Base-by-base conservation (phyloP, 441 rosid genomes). In the Theobroma grandiflorum region DNA sequence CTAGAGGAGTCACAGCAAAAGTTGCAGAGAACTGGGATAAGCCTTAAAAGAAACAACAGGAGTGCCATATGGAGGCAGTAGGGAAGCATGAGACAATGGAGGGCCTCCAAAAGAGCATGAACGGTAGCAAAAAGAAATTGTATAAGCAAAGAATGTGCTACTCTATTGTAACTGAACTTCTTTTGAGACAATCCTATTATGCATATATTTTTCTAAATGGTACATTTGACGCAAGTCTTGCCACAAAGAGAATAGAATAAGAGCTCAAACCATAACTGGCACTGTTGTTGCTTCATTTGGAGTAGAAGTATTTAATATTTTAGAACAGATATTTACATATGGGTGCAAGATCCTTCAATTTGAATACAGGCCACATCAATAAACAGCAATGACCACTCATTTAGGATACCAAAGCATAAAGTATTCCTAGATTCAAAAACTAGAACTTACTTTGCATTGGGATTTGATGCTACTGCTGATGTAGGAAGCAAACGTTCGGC, bases 401-500 rank as follows among this genome's bases (percentile, higher is more conserved):
- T 38, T 11, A 50, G 52, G 70, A 71, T 45, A 74, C 0, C 35
- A 55, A 77, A 40, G 26, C 38, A 49, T 50, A 76, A 61, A 43
- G 5, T 76, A 40, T 42, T 77, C 20, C 55, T 16, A 59, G 37
- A 71, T 75, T 81, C 26, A 72, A 79, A 14, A 74, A 75, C 57
- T 37, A 61, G 59, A 82, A 79, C 97, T 85, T 81, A 93, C 97
- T 91, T 94, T 26, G 78, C 33, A 85, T 83, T 83, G 53, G 87
- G 86, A 82, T 88, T 86, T 62, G 86, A 88, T 81, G 91, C 89
- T 18, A 81, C 79, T 35, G 92, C 91, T 83, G 90, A 91, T 31
- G 92, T 63, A 73, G 96, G 94, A 82, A 93, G 83, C 78, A 94
- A 74, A 55, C 89, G 90, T 64, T 87, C 88, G 22, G 89, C 98